Evolutionary conservation across 495 filamentous ascomycete species (phyloP).

Genomic region (Ramalina intermedia): DNA sequence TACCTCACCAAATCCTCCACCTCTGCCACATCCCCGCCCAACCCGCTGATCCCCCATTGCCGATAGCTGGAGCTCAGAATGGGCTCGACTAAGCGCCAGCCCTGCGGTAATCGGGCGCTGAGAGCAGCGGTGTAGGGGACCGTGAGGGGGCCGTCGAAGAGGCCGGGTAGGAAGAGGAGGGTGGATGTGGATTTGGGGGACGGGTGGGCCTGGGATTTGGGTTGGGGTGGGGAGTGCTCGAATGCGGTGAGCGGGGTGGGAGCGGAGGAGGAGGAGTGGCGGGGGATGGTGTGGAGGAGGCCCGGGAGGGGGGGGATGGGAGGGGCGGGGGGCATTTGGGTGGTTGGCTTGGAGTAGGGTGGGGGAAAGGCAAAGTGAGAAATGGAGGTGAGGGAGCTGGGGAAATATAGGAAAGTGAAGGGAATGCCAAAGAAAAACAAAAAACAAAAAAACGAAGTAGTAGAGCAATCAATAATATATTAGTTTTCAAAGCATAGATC

Average conservation of each 20-base stretch:
- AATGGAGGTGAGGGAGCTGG: no score
- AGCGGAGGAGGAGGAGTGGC: not conserved
- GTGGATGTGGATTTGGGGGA: slow-evolving; percentile 22
- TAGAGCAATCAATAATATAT: no score
- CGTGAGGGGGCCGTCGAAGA: slow-evolving; percentile 66
- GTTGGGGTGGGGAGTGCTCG: slow-evolving; percentile 26
- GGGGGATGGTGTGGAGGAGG: slow-evolving; percentile 5
- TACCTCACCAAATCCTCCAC: slow-evolving; percentile 58
- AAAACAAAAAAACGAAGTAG: no score
- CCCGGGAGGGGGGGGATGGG: not conserved
- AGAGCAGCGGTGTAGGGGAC: slow-evolving; percentile 45
- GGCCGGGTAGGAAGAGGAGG: slow-evolving; percentile 71
- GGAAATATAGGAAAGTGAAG: no score
- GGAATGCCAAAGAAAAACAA: no score
- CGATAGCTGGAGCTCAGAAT: slow-evolving; percentile 50
- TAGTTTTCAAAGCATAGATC: no score
- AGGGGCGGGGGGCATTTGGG: not conserved
- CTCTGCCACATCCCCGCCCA: slow-evolving; percentile 60
- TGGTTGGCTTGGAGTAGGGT: no score
- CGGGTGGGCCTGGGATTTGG: no score
- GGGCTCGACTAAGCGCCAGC: slow-evolving; percentile 47
- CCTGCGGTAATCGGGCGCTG: slow-evolving; percentile 40
- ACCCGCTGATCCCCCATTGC: slow-evolving; percentile 56
- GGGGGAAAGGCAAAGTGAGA: no score
- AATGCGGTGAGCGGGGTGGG: slow-evolving; percentile 10